Base-by-base conservation (phyloP, 179 eudicot species). In the Dionaea muscipula region DNA sequence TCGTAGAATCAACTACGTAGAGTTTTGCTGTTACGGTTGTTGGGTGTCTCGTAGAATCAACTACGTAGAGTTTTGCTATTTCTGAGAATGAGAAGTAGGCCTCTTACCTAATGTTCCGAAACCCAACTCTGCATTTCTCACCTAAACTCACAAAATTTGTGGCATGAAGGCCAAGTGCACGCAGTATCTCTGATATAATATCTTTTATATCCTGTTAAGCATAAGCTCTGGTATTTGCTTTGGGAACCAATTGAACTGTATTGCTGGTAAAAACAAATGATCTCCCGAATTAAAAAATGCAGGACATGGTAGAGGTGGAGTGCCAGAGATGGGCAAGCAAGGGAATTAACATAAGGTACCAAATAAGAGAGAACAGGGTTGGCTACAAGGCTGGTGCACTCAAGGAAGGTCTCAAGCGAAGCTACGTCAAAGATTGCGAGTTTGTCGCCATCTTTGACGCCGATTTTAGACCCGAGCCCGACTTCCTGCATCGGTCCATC, bases 311-410 rank as follows among this genome's bases (percentile, higher is more conserved):
- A 73, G 84, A 82, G 74, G 61, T 68, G 56, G 94, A 85, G 59
- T 82, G 89, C 56, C 61, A 65, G 21, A 80, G 94, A 62, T 85
- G 94, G 82, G 86, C 82, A 0, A 72, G 78, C 70, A 85, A 85
- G 51, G 94, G 94, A 3, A 14, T 82, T 5, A 85, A 85, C 62
- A 78, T 82, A 18, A 60, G 40, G 21, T 85, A 85, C 70, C 89
- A 85, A 78, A 80, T 82, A 48, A 70, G 94, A 70, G 94, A 82
- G 40, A 80, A 59, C 13, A 70, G 94, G 53, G 86, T 61, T 26
- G 94, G 94, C 36, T 85, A 85, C 77, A 85, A 85, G 58, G 89
- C 94, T 16, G 94, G 94, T 51, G 94, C 94, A 6, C 79, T 85
- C 2, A 85, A 85, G 51, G 89, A 85, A 72, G 94, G 94, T 0